Conservation (phyloP, 139 green algal genomes). For the Chlorella vulgaris region DNA sequence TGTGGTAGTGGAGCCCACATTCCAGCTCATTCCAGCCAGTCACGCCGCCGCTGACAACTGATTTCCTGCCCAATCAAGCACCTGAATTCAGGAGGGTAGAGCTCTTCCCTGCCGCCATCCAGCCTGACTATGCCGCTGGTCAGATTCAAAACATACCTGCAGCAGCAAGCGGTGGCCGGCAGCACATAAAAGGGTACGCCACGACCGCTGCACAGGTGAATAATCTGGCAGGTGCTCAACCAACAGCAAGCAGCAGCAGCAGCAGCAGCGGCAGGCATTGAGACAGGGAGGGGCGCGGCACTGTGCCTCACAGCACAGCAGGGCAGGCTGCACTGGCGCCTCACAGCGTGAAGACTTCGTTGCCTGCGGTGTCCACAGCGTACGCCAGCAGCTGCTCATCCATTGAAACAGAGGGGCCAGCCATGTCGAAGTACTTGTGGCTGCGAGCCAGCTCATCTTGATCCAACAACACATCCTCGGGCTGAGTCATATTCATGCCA, state of each 20-base stretch:
- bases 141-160: conserved; percentile 21
- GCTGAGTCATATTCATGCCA: conserved; percentile 4
- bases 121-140: background rate
- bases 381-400: conserved; percentile 68
- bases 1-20: background rate
- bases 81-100: background rate
- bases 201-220: too few species aligned
- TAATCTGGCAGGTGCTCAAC: too few species aligned
- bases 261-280: too few species aligned
- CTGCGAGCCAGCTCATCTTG: conserved; percentile 49
- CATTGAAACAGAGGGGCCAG: conserved; percentile 36
- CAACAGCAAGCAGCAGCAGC: too few species aligned
- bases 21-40: background rate
- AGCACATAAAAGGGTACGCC: too few species aligned
- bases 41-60: background rate
- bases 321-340: conserved; percentile 40
- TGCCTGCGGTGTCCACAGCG: conserved; percentile 72
- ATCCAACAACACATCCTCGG: conserved; percentile 63
- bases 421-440: conserved; percentile 48
- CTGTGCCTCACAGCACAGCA: background rate
- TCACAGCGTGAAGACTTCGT: conserved; percentile 79
- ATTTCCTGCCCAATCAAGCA: background rate
- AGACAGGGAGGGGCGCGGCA: background rate
- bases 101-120: background rate
- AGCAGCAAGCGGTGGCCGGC: too few species aligned